A percentile compares a stretch with the other conserved stretches of the same genome.
phyloP scores from a whole-genome alignment of 2,329 filamentous ascomycete species.

The Colletotrichum lentis region DNA sequence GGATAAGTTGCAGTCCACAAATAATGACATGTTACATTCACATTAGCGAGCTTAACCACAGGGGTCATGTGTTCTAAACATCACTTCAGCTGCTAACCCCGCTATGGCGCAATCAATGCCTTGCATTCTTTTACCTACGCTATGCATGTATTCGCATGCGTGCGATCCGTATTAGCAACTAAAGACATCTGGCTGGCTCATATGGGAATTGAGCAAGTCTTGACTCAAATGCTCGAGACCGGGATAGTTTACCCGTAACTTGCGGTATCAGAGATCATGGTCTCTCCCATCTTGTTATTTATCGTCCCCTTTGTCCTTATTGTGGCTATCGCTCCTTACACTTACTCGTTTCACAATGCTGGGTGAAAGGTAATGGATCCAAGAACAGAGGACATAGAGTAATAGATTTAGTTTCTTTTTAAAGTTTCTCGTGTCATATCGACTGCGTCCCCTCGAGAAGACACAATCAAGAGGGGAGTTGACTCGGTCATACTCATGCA shows the following conservation, averaged over 20 bases:
- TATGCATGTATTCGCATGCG: neutral
- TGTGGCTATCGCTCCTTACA: neutral
- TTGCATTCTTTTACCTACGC: neutral
- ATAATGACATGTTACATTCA: neutral
- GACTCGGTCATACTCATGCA: neutral
- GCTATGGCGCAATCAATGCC: conserved; percentile 20
- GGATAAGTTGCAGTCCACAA: neutral
- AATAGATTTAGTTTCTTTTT: neutral
- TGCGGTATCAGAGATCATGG: neutral
- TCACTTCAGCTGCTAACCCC: neutral
- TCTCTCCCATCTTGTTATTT: neutral
- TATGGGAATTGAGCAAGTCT: neutral
- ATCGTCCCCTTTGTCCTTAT: neutral
- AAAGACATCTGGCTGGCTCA: neutral
- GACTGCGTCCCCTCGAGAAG: neutral
- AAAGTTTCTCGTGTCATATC: neutral
- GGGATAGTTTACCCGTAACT: no score
- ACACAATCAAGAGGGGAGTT: neutral
- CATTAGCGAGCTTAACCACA: neutral
- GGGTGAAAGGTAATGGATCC: neutral
- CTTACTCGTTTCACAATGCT: neutral
- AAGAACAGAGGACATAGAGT: neutral
- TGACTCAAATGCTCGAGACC: neutral
- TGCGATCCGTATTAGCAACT: neutral
- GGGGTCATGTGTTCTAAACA: neutral